A percentile compares a stretch with the other conserved stretches of the same genome.
These are phyloP conservation scores for Tulasnella sp. DNA, from an alignment of 768 basidiomycete genomes.

Conservation along the genomic window DNA sequence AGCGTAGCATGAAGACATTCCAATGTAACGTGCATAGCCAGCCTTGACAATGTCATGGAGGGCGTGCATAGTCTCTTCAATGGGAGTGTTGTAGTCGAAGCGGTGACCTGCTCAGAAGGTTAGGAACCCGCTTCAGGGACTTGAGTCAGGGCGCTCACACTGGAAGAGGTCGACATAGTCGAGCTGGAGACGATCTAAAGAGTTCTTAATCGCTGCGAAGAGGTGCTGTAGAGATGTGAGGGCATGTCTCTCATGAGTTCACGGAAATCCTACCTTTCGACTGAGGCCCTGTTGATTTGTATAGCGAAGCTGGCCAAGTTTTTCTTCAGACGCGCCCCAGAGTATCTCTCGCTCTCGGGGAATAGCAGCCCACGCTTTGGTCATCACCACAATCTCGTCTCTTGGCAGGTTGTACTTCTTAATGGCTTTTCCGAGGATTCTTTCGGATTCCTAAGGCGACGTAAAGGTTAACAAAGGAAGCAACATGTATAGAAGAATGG, in stretches of 20 bases:
- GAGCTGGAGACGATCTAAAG: constrained; percentile 49
- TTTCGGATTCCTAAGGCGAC: too few relatives aligned
- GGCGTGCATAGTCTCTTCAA: constrained; percentile 40
- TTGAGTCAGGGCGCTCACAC: constrained; percentile 42
- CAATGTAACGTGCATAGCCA: constrained; percentile 55
- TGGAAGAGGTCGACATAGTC: constrained; percentile 55
- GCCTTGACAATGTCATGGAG: constrained; percentile 53
- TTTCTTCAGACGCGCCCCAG: too few relatives aligned
- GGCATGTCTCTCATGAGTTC: too few relatives aligned
- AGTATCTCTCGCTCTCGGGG: too few relatives aligned
- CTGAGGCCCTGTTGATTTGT: too few relatives aligned
- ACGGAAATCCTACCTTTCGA: too few relatives aligned
- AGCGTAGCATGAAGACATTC: constrained; percentile 44
- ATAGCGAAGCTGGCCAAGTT: too few relatives aligned
- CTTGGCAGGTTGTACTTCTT: too few relatives aligned
- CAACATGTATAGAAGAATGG: not conserved
- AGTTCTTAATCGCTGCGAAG: constrained; percentile 51
- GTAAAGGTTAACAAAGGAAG: too few relatives aligned
- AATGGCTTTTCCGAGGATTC: too few relatives aligned
- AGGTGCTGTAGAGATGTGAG: constrained; percentile 47
- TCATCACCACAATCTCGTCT: too few relatives aligned
- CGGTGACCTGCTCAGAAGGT: constrained; percentile 40
- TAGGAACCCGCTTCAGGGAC: not conserved
- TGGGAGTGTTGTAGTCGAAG: constrained; percentile 54
- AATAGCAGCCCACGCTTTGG: too few relatives aligned